Percentiles rank a stretch among this genome's conserved stretches.
Conservation (phyloP, 495 filamentous ascomycete genomes). For the Xylaria nigripes region DNA sequence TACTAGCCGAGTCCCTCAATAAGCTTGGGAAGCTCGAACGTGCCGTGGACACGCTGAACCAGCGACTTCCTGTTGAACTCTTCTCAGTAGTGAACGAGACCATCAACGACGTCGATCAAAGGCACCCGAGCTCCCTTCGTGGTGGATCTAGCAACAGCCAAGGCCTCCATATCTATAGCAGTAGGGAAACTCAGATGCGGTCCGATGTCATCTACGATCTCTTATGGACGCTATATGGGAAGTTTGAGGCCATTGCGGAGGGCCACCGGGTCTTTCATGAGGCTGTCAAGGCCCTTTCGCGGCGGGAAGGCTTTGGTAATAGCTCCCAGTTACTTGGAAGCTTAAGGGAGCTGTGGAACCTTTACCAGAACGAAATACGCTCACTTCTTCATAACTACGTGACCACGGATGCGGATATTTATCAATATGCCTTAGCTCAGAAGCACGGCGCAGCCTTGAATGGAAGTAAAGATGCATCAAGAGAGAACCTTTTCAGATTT, state of each 20-base stretch:
- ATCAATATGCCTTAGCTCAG: slow-evolving; percentile 42
- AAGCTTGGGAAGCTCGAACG: slow-evolving; percentile 76
- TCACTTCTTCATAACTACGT: slow-evolving; percentile 94
- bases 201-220: slow-evolving; percentile 81
- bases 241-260: slow-evolving; percentile 94
- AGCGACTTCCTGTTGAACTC: slow-evolving; percentile 86
- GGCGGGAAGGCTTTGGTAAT: slow-evolving; percentile 59
- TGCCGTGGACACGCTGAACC: slow-evolving; percentile 82
- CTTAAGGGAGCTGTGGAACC: slow-evolving; percentile 91
- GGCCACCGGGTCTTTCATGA: slow-evolving; percentile 92
- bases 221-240: slow-evolving; percentile 85
- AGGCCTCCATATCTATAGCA: slow-evolving; percentile 56
- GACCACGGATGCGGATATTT: slow-evolving; percentile 77
- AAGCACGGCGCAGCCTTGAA: slow-evolving; percentile 32
- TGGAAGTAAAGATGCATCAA: slow-evolving; percentile 50
- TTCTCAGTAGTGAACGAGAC: slow-evolving; percentile 92
- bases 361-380: slow-evolving; percentile 67
- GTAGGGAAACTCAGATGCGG: slow-evolving; percentile 59
- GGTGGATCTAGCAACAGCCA: slow-evolving; percentile 46
- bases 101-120: slow-evolving; percentile 83
- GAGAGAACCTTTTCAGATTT: slow-evolving; percentile 87
- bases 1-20: slow-evolving; percentile 82
- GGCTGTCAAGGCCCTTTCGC: slow-evolving; percentile 70
- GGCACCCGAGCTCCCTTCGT: slow-evolving; percentile 67
- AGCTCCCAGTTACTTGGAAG: slow-evolving; percentile 58